Percentiles rank a stretch among this genome's conserved stretches.
These are phyloP conservation scores for Blastocystis sp. DNA, from an alignment of 352 stramenopile genomes.

Conservation along the genomic window DNA sequence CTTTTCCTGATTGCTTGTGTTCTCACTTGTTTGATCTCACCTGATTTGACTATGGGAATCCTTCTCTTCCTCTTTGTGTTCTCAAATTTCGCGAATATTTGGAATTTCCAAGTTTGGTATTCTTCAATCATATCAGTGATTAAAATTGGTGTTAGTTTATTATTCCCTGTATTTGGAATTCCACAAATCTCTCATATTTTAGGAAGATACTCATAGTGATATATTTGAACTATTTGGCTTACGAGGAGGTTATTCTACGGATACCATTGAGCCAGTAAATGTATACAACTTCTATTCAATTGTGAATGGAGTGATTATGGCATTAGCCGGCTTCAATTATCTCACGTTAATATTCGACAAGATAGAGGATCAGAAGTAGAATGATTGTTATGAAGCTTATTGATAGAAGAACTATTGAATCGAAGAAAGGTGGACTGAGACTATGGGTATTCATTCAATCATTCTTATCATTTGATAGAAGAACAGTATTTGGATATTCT, in stretches of 20 bases:
- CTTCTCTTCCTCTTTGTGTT: slow-evolving; percentile 60
- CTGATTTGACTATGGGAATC: slow-evolving; percentile 47
- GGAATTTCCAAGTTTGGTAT: slow-evolving; percentile 43
- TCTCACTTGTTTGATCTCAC: slow-evolving; percentile 46
- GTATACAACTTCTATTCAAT: slow-evolving; percentile 53
- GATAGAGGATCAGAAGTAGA: not conserved
- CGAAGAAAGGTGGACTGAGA: not conserved
- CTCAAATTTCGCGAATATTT: slow-evolving; percentile 36
- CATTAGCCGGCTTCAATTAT: slow-evolving; percentile 50
- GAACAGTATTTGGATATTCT: slow-evolving; percentile 29
- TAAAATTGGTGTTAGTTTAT: slow-evolving; percentile 9
- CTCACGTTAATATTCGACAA: slow-evolving; percentile 18
- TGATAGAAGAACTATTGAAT: not conserved
- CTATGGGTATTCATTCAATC: not conserved
- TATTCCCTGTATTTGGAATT: not conserved
- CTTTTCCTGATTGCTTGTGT: slow-evolving; percentile 42
- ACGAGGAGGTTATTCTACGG: not conserved
- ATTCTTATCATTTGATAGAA: slow-evolving; percentile 8
- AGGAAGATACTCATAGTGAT: not conserved
- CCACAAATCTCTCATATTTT: not conserved
- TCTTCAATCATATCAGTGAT: not conserved
- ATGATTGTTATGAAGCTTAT: not conserved
- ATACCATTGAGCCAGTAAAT: not conserved
- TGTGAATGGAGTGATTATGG: slow-evolving; percentile 57
- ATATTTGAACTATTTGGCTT: slow-evolving; percentile 33